Base-by-base conservation (phyloP, 768 basidiomycete genomes). In the Lenzites betulinus region DNA sequence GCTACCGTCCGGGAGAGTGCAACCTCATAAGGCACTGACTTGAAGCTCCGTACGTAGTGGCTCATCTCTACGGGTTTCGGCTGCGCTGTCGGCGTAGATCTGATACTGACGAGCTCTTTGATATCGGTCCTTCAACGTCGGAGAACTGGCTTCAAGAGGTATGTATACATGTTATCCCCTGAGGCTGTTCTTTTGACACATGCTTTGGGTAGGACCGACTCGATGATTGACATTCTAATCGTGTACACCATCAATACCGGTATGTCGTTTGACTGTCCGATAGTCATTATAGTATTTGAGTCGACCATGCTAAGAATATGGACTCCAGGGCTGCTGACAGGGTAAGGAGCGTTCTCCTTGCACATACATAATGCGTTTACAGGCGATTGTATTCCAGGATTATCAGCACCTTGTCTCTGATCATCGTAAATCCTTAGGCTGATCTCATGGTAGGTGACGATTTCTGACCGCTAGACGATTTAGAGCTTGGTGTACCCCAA, bases 171-270 rank as follows among this genome's bases (percentile, higher is more conserved):
- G 25, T 36, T 8, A 16, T 18, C 11, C n/a, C n/a, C 22, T 13
- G 22, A 42, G 2, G 6, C 33, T 7, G 15, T n/a, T n/a, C 36
- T 28, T n/a, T 3, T 25, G 1, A 16, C 26, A n/a, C n/a, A 20
- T 23, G 33, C n/a, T n/a, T n/a, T 43, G 2, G n/a, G 9, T 13
- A 60, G 58, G 7, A 36, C 52, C 1, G 59, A 60, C 16, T 54
- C 52, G 38, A 39, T 54, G 38, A 33, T 60, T 23, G 52, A 60
- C 38, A 33, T 42, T 12, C 35, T 54, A 26, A 54, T 48, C 38
- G 33, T 60, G 7, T 60, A 60, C 20, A 49, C 51, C 5, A 60
- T 60, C 47, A 60, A 60, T 36, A 60, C 59, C 11, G 59, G 59
- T 60, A 9, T 7, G 53, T 15, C 16, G 16, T 18, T 20, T n/a